phyloP scores from a whole-genome alignment of 441 rosid species.

The Melastoma candidum region DNA sequence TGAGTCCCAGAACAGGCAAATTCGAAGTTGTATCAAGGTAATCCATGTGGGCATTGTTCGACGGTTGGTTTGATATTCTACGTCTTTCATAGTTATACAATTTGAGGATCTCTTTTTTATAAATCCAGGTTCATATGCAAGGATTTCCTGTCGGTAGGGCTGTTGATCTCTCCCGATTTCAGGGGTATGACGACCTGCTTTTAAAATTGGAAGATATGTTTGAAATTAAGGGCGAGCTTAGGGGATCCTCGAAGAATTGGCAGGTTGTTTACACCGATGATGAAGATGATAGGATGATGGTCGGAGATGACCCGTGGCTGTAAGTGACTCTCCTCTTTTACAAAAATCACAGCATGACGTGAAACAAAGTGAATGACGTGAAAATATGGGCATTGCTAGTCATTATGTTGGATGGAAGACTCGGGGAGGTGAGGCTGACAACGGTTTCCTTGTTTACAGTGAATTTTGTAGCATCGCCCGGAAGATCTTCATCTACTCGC shows the following conservation, averaged over 20 bases:
- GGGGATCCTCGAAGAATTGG: slow-evolving; percentile 71
- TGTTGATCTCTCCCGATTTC: slow-evolving; percentile 75
- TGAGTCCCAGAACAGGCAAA: slow-evolving; percentile 80
- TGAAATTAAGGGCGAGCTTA: slow-evolving; percentile 78
- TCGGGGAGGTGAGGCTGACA: neutral
- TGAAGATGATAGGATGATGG: slow-evolving; percentile 99
- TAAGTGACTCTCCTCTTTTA: slow-evolving; percentile 35
- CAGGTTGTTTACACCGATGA: slow-evolving; percentile 92
- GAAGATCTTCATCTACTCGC: slow-evolving; percentile 81
- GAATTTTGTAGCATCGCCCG: slow-evolving; percentile 96
- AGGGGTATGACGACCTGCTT: slow-evolving; percentile 62
- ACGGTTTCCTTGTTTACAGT: slow-evolving; percentile 30
- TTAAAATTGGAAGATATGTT: slow-evolving; percentile 88
- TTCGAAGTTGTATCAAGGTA: slow-evolving; percentile 96
- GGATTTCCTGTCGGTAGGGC: slow-evolving; percentile 98
- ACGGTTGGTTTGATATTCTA: neutral
- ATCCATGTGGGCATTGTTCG: neutral
- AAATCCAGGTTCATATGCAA: slow-evolving; percentile 90
- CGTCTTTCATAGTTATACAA: too few relatives aligned
- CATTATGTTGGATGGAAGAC: neutral
- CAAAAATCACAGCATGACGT: neutral
- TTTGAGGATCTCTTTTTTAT: neutral
- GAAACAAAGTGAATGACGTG: neutral
- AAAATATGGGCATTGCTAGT: neutral
- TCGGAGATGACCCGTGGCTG: slow-evolving; percentile 99